phyloP scores from a whole-genome alignment of 2,329 filamentous ascomycete species.

The Scytalidium lignicola region DNA sequence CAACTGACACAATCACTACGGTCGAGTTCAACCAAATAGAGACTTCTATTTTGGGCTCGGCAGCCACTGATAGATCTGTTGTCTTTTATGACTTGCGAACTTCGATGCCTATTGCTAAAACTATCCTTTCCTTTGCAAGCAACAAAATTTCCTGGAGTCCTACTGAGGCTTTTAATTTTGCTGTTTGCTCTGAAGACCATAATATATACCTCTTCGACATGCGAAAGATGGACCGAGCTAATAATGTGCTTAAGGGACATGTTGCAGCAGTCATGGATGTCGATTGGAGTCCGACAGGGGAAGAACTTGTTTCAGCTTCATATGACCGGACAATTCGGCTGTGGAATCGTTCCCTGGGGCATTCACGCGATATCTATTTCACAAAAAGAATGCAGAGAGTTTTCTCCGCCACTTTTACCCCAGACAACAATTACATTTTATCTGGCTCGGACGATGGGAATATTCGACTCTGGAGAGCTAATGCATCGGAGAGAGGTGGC shows the following conservation, averaged over 20 bases:
- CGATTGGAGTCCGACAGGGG: slow-evolving; percentile 89
- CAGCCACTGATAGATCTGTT: slow-evolving; percentile 78
- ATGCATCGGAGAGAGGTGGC: slow-evolving; percentile 77
- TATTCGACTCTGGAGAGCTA: slow-evolving; percentile 80
- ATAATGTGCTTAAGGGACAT: slow-evolving; percentile 88
- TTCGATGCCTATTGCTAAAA: slow-evolving; percentile 74
- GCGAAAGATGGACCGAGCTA: slow-evolving; percentile 78
- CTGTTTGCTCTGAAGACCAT: slow-evolving; percentile 90
- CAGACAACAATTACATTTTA: slow-evolving; percentile 84
- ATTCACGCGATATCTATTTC: slow-evolving; percentile 91
- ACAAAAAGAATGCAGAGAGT: slow-evolving; percentile 97
- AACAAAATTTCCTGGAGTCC: slow-evolving; percentile 92
- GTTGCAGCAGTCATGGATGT: slow-evolving; percentile 93
- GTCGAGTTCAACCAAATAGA: slow-evolving; percentile 92
- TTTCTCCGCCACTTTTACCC: slow-evolving; percentile 78
- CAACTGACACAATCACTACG: slow-evolving; percentile 83
- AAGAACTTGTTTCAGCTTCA: slow-evolving; percentile 86
- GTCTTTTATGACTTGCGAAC: slow-evolving; percentile 92
- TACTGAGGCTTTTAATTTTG: slow-evolving; percentile 95
- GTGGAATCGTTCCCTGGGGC: slow-evolving; percentile 75
- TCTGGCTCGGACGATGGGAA: slow-evolving; percentile 94
- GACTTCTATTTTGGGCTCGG: slow-evolving; percentile 82
- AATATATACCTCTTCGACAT: slow-evolving; percentile 91
- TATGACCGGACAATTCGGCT: slow-evolving; percentile 84
- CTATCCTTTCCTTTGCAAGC: slow-evolving; percentile 73